Conservation (phyloP, 208 protist genomes). For the Leptomonas pyrrhocoris region DNA sequence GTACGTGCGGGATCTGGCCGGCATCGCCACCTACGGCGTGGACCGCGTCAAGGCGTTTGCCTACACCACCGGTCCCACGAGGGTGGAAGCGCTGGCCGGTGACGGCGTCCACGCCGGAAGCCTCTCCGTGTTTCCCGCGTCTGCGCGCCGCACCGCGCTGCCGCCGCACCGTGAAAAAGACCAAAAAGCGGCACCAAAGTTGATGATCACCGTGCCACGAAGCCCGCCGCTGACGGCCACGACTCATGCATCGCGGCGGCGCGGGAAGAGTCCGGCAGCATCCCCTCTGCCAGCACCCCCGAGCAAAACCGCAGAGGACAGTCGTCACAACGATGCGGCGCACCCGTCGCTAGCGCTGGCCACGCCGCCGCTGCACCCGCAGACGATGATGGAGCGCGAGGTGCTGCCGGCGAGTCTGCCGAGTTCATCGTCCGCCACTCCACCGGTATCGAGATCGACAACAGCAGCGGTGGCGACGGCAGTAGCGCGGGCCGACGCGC, state of each 20-base stretch:
- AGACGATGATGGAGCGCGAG: neutral
- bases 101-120: too few relatives aligned
- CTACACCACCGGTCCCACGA: neutral
- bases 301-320: neutral
- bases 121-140: neutral
- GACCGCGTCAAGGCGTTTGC: constrained; percentile 50
- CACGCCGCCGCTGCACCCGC: constrained; percentile 14
- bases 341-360: neutral
- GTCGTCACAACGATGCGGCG: neutral
- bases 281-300: neutral
- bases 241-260: neutral
- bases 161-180: neutral
- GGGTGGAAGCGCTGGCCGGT: neutral
- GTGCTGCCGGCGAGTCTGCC: neutral
- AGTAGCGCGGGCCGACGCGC: neutral
- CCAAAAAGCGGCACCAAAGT: neutral
- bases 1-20: constrained; percentile 69
- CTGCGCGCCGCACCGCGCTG: neutral
- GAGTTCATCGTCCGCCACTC: neutral
- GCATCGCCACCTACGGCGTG: constrained; percentile 71
- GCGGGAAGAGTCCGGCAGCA: neutral
- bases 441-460: neutral
- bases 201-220: neutral
- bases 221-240: neutral
- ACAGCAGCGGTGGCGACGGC: neutral